phyloP scores from a whole-genome alignment of 2,329 filamentous ascomycete genomes.

The Penicillium sp. region DNA sequence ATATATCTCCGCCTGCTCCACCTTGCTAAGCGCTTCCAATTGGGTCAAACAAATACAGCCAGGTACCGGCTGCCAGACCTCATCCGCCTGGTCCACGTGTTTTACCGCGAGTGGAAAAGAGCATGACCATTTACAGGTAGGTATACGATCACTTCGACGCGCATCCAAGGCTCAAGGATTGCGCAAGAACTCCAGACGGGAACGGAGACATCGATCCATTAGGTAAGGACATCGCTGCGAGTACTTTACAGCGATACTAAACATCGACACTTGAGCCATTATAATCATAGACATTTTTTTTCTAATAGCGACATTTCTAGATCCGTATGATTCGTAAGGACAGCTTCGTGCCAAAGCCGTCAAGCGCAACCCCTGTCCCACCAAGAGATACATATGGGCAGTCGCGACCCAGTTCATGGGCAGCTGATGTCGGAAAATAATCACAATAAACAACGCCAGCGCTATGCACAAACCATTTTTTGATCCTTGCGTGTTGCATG shows the following conservation, averaged over 20 bases:
- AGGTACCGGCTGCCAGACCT: too few species aligned
- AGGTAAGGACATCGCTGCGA: background rate
- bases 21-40: too few species aligned
- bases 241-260: background rate
- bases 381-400: background rate
- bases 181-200: too few species aligned
- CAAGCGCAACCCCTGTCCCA: background rate
- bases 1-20: too few species aligned
- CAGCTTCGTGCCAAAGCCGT: background rate
- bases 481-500: constrained; percentile 21
- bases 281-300: background rate
- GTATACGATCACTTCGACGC: too few species aligned
- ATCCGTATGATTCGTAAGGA: background rate
- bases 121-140: too few species aligned
- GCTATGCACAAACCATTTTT: constrained; percentile 39
- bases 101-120: too few species aligned
- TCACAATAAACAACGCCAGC: constrained; percentile 36
- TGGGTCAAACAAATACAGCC: too few species aligned
- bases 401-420: background rate
- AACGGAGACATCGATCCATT: too few species aligned
- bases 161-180: too few species aligned
- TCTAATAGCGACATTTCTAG: background rate
- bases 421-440: constrained; percentile 8
- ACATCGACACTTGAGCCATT: background rate
- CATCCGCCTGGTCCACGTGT: too few species aligned